A percentile compares a stretch with the other conserved stretches of the same genome.
Conservation (phyloP, 2,329 filamentous ascomycete genomes). For the Calonectria hawksworthii region DNA sequence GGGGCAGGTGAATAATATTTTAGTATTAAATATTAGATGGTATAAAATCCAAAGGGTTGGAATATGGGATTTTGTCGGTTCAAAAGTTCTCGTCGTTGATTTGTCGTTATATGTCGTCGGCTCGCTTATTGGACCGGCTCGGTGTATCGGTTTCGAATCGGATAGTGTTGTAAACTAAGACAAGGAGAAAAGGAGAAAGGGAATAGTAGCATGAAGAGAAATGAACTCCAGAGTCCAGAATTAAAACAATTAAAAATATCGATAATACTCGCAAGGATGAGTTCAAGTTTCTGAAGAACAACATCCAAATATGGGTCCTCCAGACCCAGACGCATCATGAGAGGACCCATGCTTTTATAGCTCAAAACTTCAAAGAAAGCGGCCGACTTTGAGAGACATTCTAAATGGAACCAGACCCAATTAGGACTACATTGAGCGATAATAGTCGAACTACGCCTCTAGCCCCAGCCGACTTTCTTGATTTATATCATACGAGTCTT, state of each 20-base stretch:
- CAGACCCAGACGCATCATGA: neutral
- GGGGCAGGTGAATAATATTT: neutral
- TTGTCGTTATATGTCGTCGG: neutral
- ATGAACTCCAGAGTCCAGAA: neutral
- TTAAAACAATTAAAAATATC: neutral
- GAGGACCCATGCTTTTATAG: slow-evolving; percentile 38
- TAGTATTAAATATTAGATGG: neutral
- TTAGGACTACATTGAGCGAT: neutral
- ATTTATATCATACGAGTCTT: neutral
- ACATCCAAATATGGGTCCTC: neutral
- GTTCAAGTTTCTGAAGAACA: neutral
- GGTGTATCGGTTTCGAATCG: neutral
- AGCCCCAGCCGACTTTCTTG: neutral
- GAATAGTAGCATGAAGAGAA: neutral
- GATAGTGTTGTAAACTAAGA: neutral
- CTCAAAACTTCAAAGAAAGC: neutral
- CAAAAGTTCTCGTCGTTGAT: neutral
- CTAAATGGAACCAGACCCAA: slow-evolving; percentile 29
- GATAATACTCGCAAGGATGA: neutral
- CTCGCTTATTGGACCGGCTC: neutral
- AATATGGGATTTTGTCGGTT: neutral
- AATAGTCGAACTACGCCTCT: neutral
- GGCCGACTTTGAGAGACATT: slow-evolving; percentile 28
- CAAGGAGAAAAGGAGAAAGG: neutral
- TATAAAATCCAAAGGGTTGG: neutral